phyloP scores from a whole-genome alignment of 1,284 basidiomycete genomes.

The Uromyces viciae-fabae region DNA sequence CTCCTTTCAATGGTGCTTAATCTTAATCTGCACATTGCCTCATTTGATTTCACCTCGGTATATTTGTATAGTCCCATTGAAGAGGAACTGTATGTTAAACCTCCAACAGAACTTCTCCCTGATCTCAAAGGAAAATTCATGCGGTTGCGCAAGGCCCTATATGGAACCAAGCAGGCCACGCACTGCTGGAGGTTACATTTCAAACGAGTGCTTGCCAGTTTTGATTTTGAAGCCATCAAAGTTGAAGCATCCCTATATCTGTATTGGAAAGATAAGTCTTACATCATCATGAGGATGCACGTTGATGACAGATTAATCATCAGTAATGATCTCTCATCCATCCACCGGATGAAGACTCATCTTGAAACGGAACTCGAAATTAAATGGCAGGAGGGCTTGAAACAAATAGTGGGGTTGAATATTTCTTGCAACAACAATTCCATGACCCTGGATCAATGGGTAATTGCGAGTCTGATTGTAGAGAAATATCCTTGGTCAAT shows the following conservation, averaged over 20 bases:
- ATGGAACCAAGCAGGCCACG: background rate
- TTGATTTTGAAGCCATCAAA: background rate
- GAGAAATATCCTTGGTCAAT: background rate
- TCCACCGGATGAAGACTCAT: background rate
- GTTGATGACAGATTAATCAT: background rate
- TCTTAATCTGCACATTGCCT: background rate
- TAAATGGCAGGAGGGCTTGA: background rate
- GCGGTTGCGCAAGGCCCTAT: background rate
- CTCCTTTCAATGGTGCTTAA: background rate
- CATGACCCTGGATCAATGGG: background rate
- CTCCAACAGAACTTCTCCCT: background rate
- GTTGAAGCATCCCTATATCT: background rate
- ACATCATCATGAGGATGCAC: constrained; percentile 5
- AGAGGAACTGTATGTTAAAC: constrained; percentile 11
- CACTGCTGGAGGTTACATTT: background rate
- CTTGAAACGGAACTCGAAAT: background rate
- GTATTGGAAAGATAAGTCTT: background rate
- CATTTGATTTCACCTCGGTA: constrained; percentile 24
- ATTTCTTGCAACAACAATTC: background rate
- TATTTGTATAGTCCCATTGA: constrained; percentile 34
- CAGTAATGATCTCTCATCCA: background rate
- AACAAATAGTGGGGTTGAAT: constrained; percentile 12
- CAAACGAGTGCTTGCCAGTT: background rate
- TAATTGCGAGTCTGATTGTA: background rate
- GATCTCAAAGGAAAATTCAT: background rate